phyloP scores from a whole-genome alignment of 192 early-diverging fungal species.

The Coemansia sp. region DNA sequence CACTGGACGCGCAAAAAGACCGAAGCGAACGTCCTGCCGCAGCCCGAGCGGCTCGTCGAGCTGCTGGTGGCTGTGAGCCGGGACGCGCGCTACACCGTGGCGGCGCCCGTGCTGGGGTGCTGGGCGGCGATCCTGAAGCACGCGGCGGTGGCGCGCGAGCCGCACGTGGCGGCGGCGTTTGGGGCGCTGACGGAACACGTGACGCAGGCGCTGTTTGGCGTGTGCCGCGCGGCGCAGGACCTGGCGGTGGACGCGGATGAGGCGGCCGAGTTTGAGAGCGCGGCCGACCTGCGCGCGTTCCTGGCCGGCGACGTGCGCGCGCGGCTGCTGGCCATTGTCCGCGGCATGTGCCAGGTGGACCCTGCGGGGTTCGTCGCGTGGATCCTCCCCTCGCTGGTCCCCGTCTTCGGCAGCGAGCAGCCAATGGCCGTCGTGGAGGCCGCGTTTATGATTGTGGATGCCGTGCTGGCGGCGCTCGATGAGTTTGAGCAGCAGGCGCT shows the following conservation, averaged over 20 bases:
- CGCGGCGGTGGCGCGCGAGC: slow-evolving; percentile 12
- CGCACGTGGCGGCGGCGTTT: slow-evolving; percentile 17
- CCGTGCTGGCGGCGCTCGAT: slow-evolving; percentile 37
- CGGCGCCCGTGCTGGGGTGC: slow-evolving; percentile 19
- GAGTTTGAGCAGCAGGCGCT: slow-evolving; percentile 46
- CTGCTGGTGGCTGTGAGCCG: slow-evolving; percentile 27
- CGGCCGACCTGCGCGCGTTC: slow-evolving; percentile 32
- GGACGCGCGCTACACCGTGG: slow-evolving; percentile 33
- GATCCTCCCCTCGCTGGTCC: slow-evolving; percentile 39
- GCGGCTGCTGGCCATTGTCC: slow-evolving; percentile 35
- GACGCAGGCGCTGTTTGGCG: slow-evolving; percentile 21
- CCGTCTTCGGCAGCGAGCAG: slow-evolving; percentile 5
- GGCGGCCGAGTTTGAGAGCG: slow-evolving; percentile 28
- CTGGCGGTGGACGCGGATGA: slow-evolving; percentile 14
- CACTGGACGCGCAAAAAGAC: slow-evolving; percentile 48
- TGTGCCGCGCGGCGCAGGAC: slow-evolving; percentile 25
- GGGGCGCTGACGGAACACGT: slow-evolving; percentile 36
- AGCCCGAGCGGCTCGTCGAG: slow-evolving; percentile 17
- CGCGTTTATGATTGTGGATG: slow-evolving; percentile 34
- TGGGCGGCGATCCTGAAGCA: slow-evolving; percentile 36
- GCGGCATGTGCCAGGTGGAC: slow-evolving; percentile 37
- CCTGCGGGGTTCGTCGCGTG: slow-evolving; percentile 44
- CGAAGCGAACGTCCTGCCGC: slow-evolving; percentile 4
- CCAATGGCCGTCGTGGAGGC: slow-evolving; percentile 22
- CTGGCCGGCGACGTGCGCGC: slow-evolving; percentile 30